Percentiles rank a stretch among this genome's conserved stretches.
These are phyloP conservation scores for Hypoxylon sp. DNA, from an alignment of 2,329 filamentous ascomycete genomes.

Conservation along the genomic window DNA sequence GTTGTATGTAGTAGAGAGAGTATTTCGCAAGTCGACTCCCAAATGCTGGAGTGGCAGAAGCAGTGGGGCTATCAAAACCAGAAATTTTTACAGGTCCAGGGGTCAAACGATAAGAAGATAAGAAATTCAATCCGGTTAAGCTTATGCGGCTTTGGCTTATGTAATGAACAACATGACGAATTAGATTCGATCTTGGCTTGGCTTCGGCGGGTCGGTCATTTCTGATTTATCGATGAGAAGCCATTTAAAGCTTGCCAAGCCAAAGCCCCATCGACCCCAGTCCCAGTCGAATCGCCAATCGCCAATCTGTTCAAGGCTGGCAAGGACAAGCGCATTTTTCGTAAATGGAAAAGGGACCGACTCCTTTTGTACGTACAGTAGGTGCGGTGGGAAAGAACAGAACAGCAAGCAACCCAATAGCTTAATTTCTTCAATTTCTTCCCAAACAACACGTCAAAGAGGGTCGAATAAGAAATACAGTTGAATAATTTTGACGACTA, in stretches of 20 bases:
- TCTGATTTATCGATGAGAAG: conserved; percentile 27
- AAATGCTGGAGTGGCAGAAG: too few relatives aligned
- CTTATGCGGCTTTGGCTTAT: conserved; percentile 1
- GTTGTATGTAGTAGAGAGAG: not conserved
- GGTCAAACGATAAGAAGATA: conserved; percentile 22
- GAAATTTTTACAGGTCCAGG: conserved; percentile 30
- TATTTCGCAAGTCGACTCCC: too few relatives aligned
- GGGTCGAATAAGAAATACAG: too few relatives aligned
- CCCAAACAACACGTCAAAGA: conserved; percentile 3
- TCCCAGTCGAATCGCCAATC: conserved; percentile 19
- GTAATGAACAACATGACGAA: conserved; percentile 8
- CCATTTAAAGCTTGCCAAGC: conserved; percentile 13
- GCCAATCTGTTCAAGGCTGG: conserved; percentile 31
- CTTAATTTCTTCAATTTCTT: conserved; percentile 6
- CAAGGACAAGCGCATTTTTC: conserved; percentile 34
- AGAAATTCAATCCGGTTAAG: conserved; percentile 2
- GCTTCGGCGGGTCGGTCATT: conserved; percentile 23
- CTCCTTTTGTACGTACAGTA: conserved; percentile 35
- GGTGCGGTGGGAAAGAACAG: conserved; percentile 29
- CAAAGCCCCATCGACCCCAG: conserved; percentile 24
- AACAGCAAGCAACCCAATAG: conserved; percentile 19
- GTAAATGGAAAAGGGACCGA: conserved; percentile 24
- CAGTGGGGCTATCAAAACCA: conserved; percentile 30
- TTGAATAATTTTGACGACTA: conserved; percentile 11
- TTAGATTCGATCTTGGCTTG: conserved; percentile 6